Evolutionary conservation across 116 monocot species (phyloP).

Genomic region (Dioscorea cayenensis): DNA sequence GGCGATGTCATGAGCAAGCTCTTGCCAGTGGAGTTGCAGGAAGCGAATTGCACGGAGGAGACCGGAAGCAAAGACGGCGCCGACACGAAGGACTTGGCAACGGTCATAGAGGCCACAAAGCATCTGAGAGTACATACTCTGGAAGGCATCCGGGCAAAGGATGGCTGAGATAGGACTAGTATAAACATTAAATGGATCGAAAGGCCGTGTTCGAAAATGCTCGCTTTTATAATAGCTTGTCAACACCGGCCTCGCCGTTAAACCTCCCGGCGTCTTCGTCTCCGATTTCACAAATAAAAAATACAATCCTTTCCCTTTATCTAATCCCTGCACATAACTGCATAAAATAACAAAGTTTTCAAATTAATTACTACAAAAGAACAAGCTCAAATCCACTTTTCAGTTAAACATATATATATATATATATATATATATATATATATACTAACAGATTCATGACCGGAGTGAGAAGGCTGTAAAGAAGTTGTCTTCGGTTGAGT

Average conservation of each 20-base stretch:
- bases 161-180: conserved; percentile 76
- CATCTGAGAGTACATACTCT: conserved; percentile 93
- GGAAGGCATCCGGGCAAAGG: conserved; percentile 72
- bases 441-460: conserved; percentile 72
- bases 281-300: conserved; percentile 87
- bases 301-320: conserved; percentile 79
- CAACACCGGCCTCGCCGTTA: conserved; percentile 64
- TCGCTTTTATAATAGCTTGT: conserved; percentile 95
- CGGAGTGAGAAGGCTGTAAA: conserved; percentile 86
- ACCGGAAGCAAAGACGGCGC: conserved; percentile 88
- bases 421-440: no score
- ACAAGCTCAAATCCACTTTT: no score
- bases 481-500: conserved; percentile 62
- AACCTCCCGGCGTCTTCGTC: conserved; percentile 70
- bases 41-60: conserved; percentile 79
- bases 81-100: conserved; percentile 66
- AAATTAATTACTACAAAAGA: no score
- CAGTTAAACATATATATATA: no score
- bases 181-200: conserved; percentile 68
- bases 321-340: conserved; percentile 64
- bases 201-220: conserved; percentile 50
- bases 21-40: conserved; percentile 64
- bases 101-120: conserved; percentile 68
- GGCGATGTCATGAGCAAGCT: conserved; percentile 56
- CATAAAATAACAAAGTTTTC: no score